Conservation (phyloP, 2,329 filamentous ascomycete genomes). For the Fusarium chaquense region DNA sequence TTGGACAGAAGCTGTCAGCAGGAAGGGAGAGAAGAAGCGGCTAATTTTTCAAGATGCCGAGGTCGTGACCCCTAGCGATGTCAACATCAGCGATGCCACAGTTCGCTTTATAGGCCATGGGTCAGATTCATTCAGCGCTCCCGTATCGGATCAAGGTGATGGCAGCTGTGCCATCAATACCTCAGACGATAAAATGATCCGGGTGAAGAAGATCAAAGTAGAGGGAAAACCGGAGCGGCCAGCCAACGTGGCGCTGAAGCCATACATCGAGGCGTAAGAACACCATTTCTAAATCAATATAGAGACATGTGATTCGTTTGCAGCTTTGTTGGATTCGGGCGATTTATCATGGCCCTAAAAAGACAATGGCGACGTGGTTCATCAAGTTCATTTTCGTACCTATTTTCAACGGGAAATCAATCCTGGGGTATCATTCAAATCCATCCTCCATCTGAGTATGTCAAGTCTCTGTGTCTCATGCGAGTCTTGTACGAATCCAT, state of each 20-base stretch:
- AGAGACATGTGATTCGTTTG: background rate
- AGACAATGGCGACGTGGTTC: background rate
- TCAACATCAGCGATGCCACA: background rate
- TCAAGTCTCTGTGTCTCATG: slow-evolving; percentile 18
- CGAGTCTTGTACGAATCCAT: slow-evolving; percentile 60
- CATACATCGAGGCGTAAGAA: slow-evolving; percentile 1
- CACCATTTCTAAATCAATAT: background rate
- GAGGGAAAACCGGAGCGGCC: slow-evolving; percentile 50
- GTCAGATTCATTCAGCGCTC: slow-evolving; percentile 9
- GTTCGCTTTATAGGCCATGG: slow-evolving; percentile 37
- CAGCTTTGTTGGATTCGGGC: background rate
- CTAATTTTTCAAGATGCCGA: slow-evolving; percentile 56
- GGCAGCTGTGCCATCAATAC: slow-evolving; percentile 45
- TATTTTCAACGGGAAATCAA: slow-evolving; percentile 6
- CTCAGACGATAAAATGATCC: slow-evolving; percentile 39
- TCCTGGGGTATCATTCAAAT: slow-evolving; percentile 46
- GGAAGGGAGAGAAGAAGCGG: slow-evolving; percentile 48
- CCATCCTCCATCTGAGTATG: slow-evolving; percentile 5
- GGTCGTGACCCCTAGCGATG: slow-evolving; percentile 27
- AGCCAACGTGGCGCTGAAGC: slow-evolving; percentile 45
- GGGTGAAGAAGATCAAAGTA: slow-evolving; percentile 50
- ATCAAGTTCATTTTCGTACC: slow-evolving; percentile 1
- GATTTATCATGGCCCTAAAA: background rate
- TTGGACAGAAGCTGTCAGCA: slow-evolving; percentile 65
- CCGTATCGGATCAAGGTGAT: slow-evolving; percentile 23